phyloP scores from a whole-genome alignment of 129 eudicot genomes.

The Artemisia annua region DNA sequence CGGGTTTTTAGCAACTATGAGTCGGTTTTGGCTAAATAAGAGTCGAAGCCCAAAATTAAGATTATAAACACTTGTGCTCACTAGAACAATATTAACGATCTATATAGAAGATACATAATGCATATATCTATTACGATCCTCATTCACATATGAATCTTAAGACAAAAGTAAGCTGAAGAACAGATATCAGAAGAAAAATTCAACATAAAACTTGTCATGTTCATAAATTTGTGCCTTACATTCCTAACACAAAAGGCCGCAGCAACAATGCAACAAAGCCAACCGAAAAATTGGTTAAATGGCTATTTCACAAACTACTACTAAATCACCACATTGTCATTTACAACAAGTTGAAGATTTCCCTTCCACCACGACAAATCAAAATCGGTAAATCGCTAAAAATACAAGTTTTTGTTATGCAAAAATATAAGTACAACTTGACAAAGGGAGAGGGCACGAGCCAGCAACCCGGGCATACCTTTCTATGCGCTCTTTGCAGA shows the following conservation, averaged over 20 bases:
- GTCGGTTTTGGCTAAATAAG: no score
- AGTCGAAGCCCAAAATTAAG: no score
- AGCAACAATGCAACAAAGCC: constrained; percentile 31
- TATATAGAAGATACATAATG: no score
- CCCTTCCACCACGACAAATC: constrained; percentile 39
- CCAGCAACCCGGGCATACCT: constrained; percentile 19
- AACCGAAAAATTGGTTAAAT: constrained; percentile 50
- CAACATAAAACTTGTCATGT: constrained; percentile 12
- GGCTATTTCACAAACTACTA: constrained; percentile 54
- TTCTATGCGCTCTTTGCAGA: constrained; percentile 14
- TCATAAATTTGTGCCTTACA: constrained; percentile 21
- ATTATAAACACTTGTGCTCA: no score
- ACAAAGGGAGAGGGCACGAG: constrained; percentile 10
- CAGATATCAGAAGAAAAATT: background rate
- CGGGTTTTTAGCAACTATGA: no score
- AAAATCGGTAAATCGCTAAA: constrained; percentile 31
- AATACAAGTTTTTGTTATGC: constrained; percentile 29
- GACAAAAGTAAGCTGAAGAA: background rate
- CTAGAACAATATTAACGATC: no score
- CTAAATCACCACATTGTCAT: constrained; percentile 46
- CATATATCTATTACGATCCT: no score
- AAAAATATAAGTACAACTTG: constrained; percentile 38
- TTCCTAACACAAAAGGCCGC: constrained; percentile 12
- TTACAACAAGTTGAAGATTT: constrained; percentile 47
- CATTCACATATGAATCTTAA: background rate